Base-by-base conservation (phyloP, 164 flowering plant species). In the Sedum album region DNA sequence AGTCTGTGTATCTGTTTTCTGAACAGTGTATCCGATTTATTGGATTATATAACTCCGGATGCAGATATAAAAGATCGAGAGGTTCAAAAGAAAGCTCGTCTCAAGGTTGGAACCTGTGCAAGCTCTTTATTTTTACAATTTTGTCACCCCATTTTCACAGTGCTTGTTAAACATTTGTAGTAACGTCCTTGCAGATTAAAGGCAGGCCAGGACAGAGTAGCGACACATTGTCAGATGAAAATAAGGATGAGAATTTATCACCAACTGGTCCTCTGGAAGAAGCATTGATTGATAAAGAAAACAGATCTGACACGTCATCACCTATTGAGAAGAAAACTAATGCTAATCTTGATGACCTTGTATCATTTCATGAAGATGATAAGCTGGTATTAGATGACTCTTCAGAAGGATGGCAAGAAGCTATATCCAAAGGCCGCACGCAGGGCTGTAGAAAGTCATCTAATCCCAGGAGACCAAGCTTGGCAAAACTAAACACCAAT, bases 351-450 rank as follows among this genome's bases (percentile, higher is more conserved):
- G 48, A 57, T 57, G 85, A 80, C 9, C 77, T 70, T 63, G 15
- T 75, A 5, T 33, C 71, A 26, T 14, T 75, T 60, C 73, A 61
- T 66, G 76, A 72, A 70, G 72, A 30, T 68, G 80, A 77, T 69
- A 83, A 80, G 31, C 63, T 67, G 39, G 71, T 36, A 51, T 72
- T 68, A 61, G 88, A 83, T 68, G 88, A 84, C 31, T 73, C 61
- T 31, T 84, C 86, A 2, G 91, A 85, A 79, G 93, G 96, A 73
- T 90, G 96, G 96, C 96, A 88, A 78, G 96, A 88, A 75, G 96
- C 96, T 74, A 75, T 83, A 68, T 84, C 93, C 0, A 90, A 86
- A 78, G 79, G 89, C 18, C 87, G 96, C 13, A 81, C 86, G 62
- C 78, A 69, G 42, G 67, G 78, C 26, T 77, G 79, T 41, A 87